Evolutionary conservation across 1,139 yeast genomes (phyloP).

Genomic region (Ogataea hybrid): DNA sequence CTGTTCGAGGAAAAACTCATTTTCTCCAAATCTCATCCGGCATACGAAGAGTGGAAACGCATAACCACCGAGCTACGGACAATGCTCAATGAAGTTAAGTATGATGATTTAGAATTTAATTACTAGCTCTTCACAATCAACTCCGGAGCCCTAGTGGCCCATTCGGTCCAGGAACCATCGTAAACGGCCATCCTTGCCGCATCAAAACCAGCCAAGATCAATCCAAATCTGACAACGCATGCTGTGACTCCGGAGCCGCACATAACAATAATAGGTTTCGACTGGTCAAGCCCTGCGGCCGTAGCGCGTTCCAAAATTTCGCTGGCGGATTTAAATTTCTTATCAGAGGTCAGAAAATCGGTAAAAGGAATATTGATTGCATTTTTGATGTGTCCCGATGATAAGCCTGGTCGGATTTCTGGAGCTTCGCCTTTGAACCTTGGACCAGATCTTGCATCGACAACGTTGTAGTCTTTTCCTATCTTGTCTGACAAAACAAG

Average conservation of each 20-base stretch:
- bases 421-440: constrained; percentile 77
- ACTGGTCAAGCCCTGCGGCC: constrained; percentile 36
- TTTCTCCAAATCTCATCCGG: constrained; percentile 3
- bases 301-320: constrained; percentile 48
- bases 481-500: constrained; percentile 51
- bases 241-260: constrained; percentile 98
- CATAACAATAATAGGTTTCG: constrained; percentile 73
- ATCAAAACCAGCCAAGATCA: constrained; percentile 54
- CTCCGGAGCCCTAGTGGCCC: constrained; percentile 34
- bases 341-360: constrained; percentile 51
- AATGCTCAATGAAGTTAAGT: constrained; percentile 19
- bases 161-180: constrained; percentile 90
- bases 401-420: constrained; percentile 84
- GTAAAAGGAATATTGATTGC: constrained; percentile 75
- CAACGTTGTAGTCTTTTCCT: constrained; percentile 47
- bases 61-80: constrained; percentile 17
- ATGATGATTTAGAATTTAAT: constrained; percentile 20
- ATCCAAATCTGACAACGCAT: constrained; percentile 71
- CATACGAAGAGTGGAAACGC: constrained; percentile 21
- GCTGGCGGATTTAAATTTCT: constrained; percentile 47
- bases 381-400: constrained; percentile 89
- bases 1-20: constrained; percentile 14
- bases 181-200: constrained; percentile 60
- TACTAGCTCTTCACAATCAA: constrained; percentile 24
- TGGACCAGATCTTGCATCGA: constrained; percentile 80